A percentile compares a stretch with the other conserved stretches of the same genome.
phyloP scores from a whole-genome alignment of 2,329 filamentous ascomycete species.

The Reticulascus tulasneorum region DNA sequence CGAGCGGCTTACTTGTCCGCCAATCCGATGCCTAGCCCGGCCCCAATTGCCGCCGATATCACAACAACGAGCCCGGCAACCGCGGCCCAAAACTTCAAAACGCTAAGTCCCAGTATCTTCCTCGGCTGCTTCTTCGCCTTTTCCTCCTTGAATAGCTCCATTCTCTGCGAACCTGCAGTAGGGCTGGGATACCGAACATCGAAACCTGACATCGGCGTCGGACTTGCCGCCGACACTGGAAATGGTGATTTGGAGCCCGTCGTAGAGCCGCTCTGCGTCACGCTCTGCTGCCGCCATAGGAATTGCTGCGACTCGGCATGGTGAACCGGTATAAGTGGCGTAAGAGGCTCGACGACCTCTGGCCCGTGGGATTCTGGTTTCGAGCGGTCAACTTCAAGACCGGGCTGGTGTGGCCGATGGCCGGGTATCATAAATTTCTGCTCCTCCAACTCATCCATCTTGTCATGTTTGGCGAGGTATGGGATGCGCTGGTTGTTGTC shows the following conservation, averaged over 20 bases:
- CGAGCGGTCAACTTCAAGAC: slow-evolving; percentile 1
- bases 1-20: slow-evolving; percentile 10
- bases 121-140: slow-evolving; percentile 3
- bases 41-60: slow-evolving; percentile 10
- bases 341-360: slow-evolving; percentile 6
- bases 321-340: slow-evolving; percentile 5
- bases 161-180: slow-evolving; percentile 1
- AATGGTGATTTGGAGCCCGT: slow-evolving; percentile 1
- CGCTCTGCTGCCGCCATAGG: slow-evolving; percentile 4
- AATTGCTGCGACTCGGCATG: slow-evolving; percentile 5
- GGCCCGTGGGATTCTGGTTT: slow-evolving; percentile 5
- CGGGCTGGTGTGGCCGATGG: slow-evolving; percentile 8
- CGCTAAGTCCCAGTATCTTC: slow-evolving; percentile 10
- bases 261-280: not conserved
- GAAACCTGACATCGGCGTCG: not conserved
- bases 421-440: slow-evolving; percentile 12
- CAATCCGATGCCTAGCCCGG: slow-evolving; percentile 11
- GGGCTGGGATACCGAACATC: not conserved
- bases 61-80: slow-evolving; percentile 10
- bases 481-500: too few relatives aligned
- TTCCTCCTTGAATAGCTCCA: slow-evolving; percentile 2
- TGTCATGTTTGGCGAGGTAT: too few relatives aligned
- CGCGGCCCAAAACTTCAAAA: slow-evolving; percentile 11
- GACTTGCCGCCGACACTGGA: slow-evolving; percentile 3
- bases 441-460: slow-evolving; percentile 13